These are phyloP conservation scores for Quercus rubra DNA, from an alignment of 306 rosid genomes.

Conservation along the genomic window DNA sequence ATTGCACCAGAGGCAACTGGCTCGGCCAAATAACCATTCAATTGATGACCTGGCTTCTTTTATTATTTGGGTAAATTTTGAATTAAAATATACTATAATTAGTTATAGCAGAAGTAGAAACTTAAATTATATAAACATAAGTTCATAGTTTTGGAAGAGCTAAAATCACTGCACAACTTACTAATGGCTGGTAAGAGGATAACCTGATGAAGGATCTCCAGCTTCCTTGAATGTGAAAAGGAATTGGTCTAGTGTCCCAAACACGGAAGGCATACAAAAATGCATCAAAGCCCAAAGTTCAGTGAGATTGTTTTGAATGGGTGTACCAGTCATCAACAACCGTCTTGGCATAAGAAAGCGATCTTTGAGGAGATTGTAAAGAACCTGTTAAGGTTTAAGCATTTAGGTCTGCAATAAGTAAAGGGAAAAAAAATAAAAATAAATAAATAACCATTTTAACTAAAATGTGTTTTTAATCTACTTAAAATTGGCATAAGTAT, in stretches of 20 bases:
- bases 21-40: constrained; percentile 19
- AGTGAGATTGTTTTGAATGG: constrained; percentile 82
- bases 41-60: constrained; percentile 13
- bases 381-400: constrained; percentile 58
- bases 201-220: constrained; percentile 63
- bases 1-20: constrained; percentile 1
- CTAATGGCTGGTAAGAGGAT: constrained; percentile 4
- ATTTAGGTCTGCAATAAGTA: constrained; percentile 13
- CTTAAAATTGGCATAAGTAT: background rate
- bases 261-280: constrained; percentile 92
- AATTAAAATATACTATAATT: background rate
- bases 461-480: background rate
- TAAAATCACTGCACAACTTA: constrained; percentile 12
- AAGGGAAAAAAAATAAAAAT: background rate
- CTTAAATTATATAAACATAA: constrained; percentile 8
- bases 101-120: background rate
- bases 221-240: constrained; percentile 76
- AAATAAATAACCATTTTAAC: background rate
- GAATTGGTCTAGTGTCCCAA: constrained; percentile 73
- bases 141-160: constrained; percentile 9
- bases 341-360: constrained; percentile 80
- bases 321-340: constrained; percentile 94
- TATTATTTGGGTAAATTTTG: background rate
- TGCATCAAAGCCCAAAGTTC: constrained; percentile 93
- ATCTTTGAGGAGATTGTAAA: constrained; percentile 71